Conservation (phyloP, 192 early-diverging fungal species). For the Coemansia sp. region DNA sequence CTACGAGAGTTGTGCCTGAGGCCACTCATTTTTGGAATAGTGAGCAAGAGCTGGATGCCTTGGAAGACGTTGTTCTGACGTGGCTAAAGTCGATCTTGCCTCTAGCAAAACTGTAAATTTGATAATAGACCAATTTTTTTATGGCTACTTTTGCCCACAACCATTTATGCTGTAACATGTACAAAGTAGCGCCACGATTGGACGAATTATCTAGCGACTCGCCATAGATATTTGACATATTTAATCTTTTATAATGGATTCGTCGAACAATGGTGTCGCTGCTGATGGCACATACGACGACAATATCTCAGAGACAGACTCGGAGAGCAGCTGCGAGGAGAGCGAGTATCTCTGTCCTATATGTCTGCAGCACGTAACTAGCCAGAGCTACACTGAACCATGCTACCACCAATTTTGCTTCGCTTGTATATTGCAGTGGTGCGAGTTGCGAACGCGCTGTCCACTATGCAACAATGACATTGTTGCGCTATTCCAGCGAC, state of each 20-base stretch:
- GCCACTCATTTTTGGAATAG: slow-evolving; percentile 47
- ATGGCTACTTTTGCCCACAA: background rate
- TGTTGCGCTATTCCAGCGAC: slow-evolving; percentile 22
- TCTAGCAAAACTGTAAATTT: background rate
- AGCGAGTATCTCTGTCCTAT: slow-evolving; percentile 37
- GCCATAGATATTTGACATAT: background rate
- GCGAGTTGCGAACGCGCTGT: slow-evolving; percentile 35
- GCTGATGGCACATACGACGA: background rate
- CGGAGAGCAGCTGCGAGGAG: background rate
- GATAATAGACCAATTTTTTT: background rate
- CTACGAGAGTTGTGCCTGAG: slow-evolving; percentile 30
- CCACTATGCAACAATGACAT: slow-evolving; percentile 51
- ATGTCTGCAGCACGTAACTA: slow-evolving; percentile 26
- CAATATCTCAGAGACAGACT: background rate
- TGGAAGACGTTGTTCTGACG: background rate
- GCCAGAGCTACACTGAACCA: slow-evolving; percentile 26
- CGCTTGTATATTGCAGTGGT: slow-evolving; percentile 55
- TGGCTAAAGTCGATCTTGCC: slow-evolving; percentile 1
- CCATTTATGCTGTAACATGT: background rate
- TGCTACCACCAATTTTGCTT: slow-evolving; percentile 60
- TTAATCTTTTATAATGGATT: background rate
- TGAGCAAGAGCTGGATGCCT: background rate
- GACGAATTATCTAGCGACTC: background rate
- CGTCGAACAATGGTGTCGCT: background rate
- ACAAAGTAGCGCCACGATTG: background rate